Evolutionary conservation across 1,284 basidiomycete species (phyloP).

Genomic region (Cutaneotrichosporon dermatis): DNA sequence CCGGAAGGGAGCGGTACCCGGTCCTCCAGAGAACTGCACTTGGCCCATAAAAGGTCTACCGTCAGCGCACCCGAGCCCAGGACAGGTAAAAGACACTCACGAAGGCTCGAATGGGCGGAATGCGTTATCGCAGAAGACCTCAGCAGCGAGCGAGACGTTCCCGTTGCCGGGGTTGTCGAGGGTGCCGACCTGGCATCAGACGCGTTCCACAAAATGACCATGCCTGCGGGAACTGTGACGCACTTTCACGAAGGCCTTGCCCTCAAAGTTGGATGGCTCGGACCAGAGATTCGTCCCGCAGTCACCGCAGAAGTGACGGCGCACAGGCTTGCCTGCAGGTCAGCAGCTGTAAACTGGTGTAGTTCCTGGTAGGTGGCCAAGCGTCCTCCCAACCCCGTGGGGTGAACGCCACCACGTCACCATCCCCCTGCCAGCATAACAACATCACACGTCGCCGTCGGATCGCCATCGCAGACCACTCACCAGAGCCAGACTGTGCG

Average conservation of each 20-base stretch:
- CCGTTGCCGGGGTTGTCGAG: slow-evolving; percentile 11
- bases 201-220: too few species aligned
- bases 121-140: slow-evolving; percentile 14
- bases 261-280: slow-evolving; percentile 9
- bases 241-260: slow-evolving; percentile 14
- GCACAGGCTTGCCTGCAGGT: slow-evolving; percentile 21
- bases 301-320: slow-evolving; percentile 25
- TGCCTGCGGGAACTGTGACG: too few species aligned
- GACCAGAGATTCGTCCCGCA: slow-evolving; percentile 23
- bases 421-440: too few species aligned
- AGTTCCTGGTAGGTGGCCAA: too few species aligned
- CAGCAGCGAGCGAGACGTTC: slow-evolving; percentile 9
- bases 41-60: neutral
- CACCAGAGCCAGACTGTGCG: slow-evolving; percentile 2
- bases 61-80: too few species aligned
- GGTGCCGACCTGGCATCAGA: neutral
- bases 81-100: neutral
- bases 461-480: neutral
- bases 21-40: neutral
- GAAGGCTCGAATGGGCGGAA: neutral
- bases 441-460: too few species aligned
- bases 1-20: neutral
- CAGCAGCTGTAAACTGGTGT: too few species aligned
- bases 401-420: too few species aligned
- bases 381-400: too few species aligned